phyloP scores from a whole-genome alignment of 805 yeast genomes.

The Cephaloascus albidus region DNA sequence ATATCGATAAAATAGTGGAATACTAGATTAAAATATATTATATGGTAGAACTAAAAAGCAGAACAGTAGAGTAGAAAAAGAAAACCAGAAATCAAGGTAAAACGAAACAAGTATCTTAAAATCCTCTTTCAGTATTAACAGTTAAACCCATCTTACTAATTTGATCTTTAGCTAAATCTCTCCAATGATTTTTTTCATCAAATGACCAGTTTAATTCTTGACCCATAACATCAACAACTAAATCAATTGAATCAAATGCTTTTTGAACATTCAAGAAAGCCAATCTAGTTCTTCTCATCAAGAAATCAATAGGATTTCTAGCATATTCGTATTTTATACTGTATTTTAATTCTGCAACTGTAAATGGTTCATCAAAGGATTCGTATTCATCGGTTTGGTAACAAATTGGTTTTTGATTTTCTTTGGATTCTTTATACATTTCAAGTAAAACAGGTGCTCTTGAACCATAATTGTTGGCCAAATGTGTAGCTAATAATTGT shows the following conservation, averaged over 20 bases:
- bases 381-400: conserved; percentile 19
- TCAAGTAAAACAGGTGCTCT: conserved; percentile 66
- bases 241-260: conserved; percentile 72
- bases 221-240: conserved; percentile 80
- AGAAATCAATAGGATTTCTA: conserved; percentile 81
- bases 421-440: conserved; percentile 35
- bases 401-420: conserved; percentile 49
- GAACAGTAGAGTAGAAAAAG: too few relatives aligned
- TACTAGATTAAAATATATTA: too few relatives aligned
- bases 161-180: conserved; percentile 40
- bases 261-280: conserved; percentile 86
- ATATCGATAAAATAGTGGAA: too few relatives aligned
- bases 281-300: conserved; percentile 87
- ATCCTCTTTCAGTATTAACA: background rate
- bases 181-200: conserved; percentile 45
- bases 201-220: conserved; percentile 68
- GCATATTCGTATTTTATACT: conserved; percentile 76
- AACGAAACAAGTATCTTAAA: too few relatives aligned
- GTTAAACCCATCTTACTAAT: conserved; percentile 51
- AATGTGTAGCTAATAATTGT: conserved; percentile 67
- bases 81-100: too few relatives aligned
- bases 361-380: conserved; percentile 72
- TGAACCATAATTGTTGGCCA: conserved; percentile 83
- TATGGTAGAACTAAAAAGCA: too few relatives aligned
- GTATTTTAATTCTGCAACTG: conserved; percentile 83